A percentile compares a stretch with the other conserved stretches of the same genome.
Conservation (phyloP, 176 grass and related monocot species). For the Thalia dealbata region DNA sequence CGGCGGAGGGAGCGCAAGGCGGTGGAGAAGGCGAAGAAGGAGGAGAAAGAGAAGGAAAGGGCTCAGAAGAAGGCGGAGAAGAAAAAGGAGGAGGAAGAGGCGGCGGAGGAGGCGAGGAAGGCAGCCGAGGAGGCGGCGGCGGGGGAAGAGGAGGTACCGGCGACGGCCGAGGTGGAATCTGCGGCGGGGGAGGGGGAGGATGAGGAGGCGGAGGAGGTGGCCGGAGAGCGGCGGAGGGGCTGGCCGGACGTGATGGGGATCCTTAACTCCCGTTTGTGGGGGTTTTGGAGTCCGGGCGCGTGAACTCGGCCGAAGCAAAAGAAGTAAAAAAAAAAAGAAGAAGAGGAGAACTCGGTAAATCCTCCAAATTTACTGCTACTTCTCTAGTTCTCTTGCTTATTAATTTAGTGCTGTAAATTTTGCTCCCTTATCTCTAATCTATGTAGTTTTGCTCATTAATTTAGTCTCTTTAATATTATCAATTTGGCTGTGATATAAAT, state of each 20-base stretch:
- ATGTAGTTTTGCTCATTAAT: neutral
- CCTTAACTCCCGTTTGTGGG: slow-evolving; percentile 31
- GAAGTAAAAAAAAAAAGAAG: neutral
- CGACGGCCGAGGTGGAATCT: neutral
- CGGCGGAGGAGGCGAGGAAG: neutral
- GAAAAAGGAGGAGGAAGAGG: slow-evolving; percentile 2
- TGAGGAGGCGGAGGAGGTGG: neutral
- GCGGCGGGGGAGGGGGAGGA: neutral
- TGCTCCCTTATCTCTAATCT: neutral
- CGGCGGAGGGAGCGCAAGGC: slow-evolving; percentile 17
- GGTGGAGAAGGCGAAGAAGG: slow-evolving; percentile 9
- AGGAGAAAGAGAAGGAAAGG: slow-evolving; percentile 16
- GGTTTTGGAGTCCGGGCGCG: slow-evolving; percentile 22
- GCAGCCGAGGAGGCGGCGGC: neutral
- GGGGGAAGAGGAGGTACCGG: neutral
- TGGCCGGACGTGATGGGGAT: slow-evolving; percentile 38
- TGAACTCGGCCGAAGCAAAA: neutral
- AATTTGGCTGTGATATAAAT: neutral
- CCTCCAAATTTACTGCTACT: neutral
- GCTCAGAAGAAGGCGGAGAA: neutral
- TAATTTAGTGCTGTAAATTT: neutral
- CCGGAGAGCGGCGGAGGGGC: slow-evolving; percentile 32
- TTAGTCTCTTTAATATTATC: neutral
- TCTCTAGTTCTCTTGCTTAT: neutral
- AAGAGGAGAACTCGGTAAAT: neutral